Evolutionary conservation across 768 basidiomycete species (phyloP).

Genomic region (Pleurotus cornucopiae): DNA sequence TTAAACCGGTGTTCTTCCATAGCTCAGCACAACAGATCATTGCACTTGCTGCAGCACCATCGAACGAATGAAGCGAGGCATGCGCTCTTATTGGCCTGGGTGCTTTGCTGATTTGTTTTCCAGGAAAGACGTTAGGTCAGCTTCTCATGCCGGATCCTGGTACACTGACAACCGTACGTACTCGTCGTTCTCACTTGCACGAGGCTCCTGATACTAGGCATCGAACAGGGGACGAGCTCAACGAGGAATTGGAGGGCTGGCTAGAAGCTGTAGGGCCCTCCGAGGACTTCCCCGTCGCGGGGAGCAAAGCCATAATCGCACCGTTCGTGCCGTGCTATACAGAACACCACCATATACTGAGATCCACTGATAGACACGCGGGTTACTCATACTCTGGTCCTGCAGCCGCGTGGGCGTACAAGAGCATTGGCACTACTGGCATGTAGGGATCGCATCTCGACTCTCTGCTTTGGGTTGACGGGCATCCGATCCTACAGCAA

Average conservation of each 20-base stretch:
- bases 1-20: no score
- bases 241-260: conserved; percentile 60
- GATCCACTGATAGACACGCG: conserved; percentile 64
- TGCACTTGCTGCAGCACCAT: neutral
- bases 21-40: no score
- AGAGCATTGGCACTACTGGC: conserved; percentile 71
- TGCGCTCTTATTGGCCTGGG: neutral
- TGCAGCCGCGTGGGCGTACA: conserved; percentile 96
- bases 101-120: conserved; percentile 80
- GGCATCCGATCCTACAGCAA: conserved; percentile 46
- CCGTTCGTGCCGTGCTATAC: conserved; percentile 60
- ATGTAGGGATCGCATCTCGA: conserved; percentile 54
- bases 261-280: conserved; percentile 47
- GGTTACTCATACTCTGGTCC: conserved; percentile 94
- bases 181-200: conserved; percentile 7
- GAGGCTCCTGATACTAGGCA: conserved; percentile 11
- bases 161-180: conserved; percentile 66
- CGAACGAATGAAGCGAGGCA: neutral
- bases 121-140: conserved; percentile 72
- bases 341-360: neutral
- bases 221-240: conserved; percentile 48
- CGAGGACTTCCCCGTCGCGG: conserved; percentile 43
- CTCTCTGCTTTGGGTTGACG: conserved; percentile 5
- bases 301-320: conserved; percentile 85
- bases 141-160: conserved; percentile 90